phyloP scores from a whole-genome alignment of 164 flowering plant genomes.

The Malania oleifera region DNA sequence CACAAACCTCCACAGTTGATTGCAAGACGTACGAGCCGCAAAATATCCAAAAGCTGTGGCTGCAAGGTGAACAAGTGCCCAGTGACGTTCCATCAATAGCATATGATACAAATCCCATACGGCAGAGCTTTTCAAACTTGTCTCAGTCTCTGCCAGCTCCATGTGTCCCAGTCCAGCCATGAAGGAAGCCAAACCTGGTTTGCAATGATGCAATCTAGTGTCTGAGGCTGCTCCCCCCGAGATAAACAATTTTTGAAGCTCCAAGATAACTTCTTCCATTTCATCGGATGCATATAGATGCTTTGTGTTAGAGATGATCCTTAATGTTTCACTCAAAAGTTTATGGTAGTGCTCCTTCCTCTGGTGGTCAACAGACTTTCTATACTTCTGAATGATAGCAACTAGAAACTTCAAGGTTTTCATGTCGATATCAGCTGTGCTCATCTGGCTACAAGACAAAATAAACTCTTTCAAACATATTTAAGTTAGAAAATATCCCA shows the following conservation, averaged over 20 bases:
- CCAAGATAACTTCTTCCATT: conserved; percentile 60
- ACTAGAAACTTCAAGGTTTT: conserved; percentile 58
- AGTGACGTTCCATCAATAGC: conserved; percentile 73
- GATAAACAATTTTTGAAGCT: conserved; percentile 63
- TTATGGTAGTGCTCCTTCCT: conserved; percentile 34
- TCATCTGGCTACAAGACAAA: conserved; percentile 45
- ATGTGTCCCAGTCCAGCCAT: conserved; percentile 63
- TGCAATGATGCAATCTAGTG: conserved; percentile 39
- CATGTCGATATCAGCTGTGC: conserved; percentile 37
- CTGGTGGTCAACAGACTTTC: conserved; percentile 25
- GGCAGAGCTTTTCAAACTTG: conserved; percentile 43
- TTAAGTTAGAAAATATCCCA: not conserved
- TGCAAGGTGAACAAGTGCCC: conserved; percentile 78
- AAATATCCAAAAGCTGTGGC: conserved; percentile 77
- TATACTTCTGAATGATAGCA: conserved; percentile 36
- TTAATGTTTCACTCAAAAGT: conserved; percentile 57
- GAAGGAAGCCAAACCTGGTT: conserved; percentile 62
- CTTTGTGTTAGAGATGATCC: conserved; percentile 53
- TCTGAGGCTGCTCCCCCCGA: conserved; percentile 29
- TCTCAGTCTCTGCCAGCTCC: conserved; percentile 53
- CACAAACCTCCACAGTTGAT: conserved; percentile 85
- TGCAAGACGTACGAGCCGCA: conserved; percentile 70
- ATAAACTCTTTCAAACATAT: not conserved
- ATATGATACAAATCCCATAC: conserved; percentile 71
- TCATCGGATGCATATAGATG: conserved; percentile 49